Evolutionary conservation across 2,329 filamentous ascomycete species (phyloP), one percentile per base, ranked within the genome.

Genomic region (Pseudogymnoascus sp.): DNA sequence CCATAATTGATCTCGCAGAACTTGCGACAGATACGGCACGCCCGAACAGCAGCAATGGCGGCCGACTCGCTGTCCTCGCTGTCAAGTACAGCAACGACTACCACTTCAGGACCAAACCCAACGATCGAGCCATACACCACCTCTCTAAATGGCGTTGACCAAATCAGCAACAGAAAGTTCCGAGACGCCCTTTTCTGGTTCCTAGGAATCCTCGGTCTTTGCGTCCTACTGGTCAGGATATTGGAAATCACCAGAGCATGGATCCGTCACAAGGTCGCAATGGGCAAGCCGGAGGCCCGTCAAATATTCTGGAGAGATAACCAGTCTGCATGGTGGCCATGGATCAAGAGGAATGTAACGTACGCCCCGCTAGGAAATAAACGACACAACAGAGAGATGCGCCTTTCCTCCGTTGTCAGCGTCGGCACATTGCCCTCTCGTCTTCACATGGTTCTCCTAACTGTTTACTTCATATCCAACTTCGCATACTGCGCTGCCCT

Each of bases 321-420:
- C 12, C 81, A 84, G 69, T 84, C 77, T 77, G 76, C 74, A 61
- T 84, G 81, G 81, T 83, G 84, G 78, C 84, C 84, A 11, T 74
- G 74, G 62, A 66, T 87, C 66, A 88, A 88, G 76, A 84, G 81
- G 71, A 74, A 86, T 65, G 68, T 88, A 62, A 75, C 82, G 53
- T 84, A 88, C 66, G 84, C 86, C 1, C 86, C 86, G 2, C 73
- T 89, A 22, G 81, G 80, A 74, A 81, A 75, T 12, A 87, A 87
- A 69, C 81, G 85, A 53, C 86, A 88, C 73, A 88, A 87, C 75
- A 78, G 83, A 68, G 85, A 88, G 71, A 80, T 88, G 67, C 78
- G 79, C 68, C 73, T 88, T 59, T 86, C 83, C 59, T 76, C 78
- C 7, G 84, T 83, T 62, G 67, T 84, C 64, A 84, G 83, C 69